phyloP scores from a whole-genome alignment of 331 rosid species.

The Malus hybrid region DNA sequence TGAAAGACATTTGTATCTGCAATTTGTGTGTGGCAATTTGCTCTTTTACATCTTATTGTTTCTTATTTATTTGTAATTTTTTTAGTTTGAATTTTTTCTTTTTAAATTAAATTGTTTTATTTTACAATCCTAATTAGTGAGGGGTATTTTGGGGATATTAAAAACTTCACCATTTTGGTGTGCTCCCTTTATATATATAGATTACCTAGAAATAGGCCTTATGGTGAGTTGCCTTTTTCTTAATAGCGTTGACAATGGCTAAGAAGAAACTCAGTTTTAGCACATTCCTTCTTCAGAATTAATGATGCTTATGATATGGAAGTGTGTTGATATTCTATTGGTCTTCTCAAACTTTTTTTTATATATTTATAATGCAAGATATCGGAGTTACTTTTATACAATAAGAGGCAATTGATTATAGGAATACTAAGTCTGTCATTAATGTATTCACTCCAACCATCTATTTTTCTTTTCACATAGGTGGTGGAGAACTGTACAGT shows the following conservation, averaged over 20 bases:
- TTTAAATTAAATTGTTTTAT: too few relatives aligned
- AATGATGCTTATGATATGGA: not conserved
- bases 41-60: too few relatives aligned
- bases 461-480: slow-evolving; percentile 18
- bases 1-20: not conserved
- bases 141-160: too few relatives aligned
- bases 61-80: too few relatives aligned
- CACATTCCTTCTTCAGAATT: not conserved
- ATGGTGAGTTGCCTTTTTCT: not conserved
- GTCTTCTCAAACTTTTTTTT: not conserved
- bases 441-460: not conserved
- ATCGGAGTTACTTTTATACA: not conserved
- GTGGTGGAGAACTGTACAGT: slow-evolving; percentile 65
- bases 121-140: too few relatives aligned
- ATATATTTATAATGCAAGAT: not conserved
- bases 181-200: too few relatives aligned
- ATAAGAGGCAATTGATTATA: not conserved
- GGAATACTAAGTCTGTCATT: not conserved
- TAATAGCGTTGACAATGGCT: not conserved
- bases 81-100: too few relatives aligned
- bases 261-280: not conserved
- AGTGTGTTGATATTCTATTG: not conserved
- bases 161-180: too few relatives aligned
- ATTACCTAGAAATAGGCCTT: not conserved
- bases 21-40: not conserved